Evolutionary conservation across 1,284 basidiomycete species (phyloP).

Genomic region (Moniliophthora roreri): DNA sequence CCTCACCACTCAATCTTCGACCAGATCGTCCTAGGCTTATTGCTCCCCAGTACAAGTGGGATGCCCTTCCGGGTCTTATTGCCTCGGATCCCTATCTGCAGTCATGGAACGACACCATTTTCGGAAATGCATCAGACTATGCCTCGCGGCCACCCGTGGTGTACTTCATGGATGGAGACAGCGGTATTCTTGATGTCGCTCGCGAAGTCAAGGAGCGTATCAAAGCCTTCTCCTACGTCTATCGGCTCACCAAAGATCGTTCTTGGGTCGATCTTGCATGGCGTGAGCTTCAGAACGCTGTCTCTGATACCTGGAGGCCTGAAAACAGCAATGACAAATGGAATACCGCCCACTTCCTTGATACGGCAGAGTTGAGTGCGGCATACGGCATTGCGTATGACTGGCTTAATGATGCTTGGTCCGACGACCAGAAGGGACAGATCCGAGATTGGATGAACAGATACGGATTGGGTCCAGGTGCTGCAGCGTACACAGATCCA

Average conservation of each 20-base stretch:
- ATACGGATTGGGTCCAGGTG: slow-evolving; percentile 74
- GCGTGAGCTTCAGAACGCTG: slow-evolving; percentile 57
- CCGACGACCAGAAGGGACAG: slow-evolving; percentile 64
- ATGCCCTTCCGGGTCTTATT: slow-evolving; percentile 78
- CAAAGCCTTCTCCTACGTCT: slow-evolving; percentile 93
- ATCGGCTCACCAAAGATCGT: slow-evolving; percentile 87
- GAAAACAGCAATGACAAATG: slow-evolving; percentile 49
- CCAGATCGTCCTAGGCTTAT: slow-evolving; percentile 88
- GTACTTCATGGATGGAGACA: slow-evolving; percentile 79
- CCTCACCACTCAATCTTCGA: slow-evolving; percentile 61
- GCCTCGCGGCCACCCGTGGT: slow-evolving; percentile 57
- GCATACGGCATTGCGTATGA: slow-evolving; percentile 94
- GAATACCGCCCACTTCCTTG: slow-evolving; percentile 93
- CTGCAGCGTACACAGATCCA: slow-evolving; percentile 45
- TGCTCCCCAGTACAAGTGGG: slow-evolving; percentile 91
- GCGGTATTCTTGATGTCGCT: slow-evolving; percentile 91
- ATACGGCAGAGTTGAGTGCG: slow-evolving; percentile 87
- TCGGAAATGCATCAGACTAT: slow-evolving; percentile 82
- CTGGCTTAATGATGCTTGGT: slow-evolving; percentile 90
- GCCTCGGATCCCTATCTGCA: slow-evolving; percentile 82
- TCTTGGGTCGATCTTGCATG: slow-evolving; percentile 85
- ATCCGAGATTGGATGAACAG: slow-evolving; percentile 78
- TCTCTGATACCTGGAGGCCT: slow-evolving; percentile 54
- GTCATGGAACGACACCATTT: slow-evolving; percentile 90
- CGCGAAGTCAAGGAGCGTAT: slow-evolving; percentile 88